Evolutionary conservation across 164 flowering plant genomes (phyloP).

Genomic region (Chimonanthus praecox): DNA sequence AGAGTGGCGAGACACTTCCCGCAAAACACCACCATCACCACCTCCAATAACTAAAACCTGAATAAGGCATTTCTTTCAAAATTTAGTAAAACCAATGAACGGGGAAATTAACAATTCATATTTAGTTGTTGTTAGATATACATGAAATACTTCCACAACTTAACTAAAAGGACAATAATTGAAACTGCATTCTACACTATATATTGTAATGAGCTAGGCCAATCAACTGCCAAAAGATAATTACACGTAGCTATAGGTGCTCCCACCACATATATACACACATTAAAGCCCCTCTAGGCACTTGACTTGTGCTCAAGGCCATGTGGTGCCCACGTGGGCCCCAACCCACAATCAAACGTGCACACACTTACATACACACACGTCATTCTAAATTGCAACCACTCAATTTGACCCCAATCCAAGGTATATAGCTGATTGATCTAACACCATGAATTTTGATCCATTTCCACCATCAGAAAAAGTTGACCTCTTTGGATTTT

Average conservation of each 20-base stretch:
- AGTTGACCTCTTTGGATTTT: too few species aligned
- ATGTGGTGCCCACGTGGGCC: too few species aligned
- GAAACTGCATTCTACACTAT: background rate
- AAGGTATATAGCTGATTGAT: too few species aligned
- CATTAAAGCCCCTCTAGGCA: too few species aligned
- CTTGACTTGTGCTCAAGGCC: too few species aligned
- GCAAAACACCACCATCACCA: conserved; percentile 96
- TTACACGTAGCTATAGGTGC: background rate
- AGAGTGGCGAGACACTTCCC: conserved; percentile 91
- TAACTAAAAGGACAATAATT: background rate
- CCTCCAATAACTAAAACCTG: conserved; percentile 98
- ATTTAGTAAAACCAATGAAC: conserved; percentile 1
- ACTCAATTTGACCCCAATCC: too few species aligned
- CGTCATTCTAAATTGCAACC: too few species aligned
- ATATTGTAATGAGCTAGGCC: background rate
- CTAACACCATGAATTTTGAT: too few species aligned
- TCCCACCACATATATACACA: too few species aligned
- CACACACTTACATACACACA: too few species aligned
- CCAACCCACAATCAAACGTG: too few species aligned
- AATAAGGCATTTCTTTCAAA: background rate
- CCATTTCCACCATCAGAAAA: too few species aligned
- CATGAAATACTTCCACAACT: background rate
- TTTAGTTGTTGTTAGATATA: background rate
- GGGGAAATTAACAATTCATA: background rate
- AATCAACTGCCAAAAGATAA: background rate